A percentile compares a stretch with the other conserved stretches of the same genome.
phyloP scores from a whole-genome alignment of 192 early-diverging fungal species.

The Coemansia sp. region DNA sequence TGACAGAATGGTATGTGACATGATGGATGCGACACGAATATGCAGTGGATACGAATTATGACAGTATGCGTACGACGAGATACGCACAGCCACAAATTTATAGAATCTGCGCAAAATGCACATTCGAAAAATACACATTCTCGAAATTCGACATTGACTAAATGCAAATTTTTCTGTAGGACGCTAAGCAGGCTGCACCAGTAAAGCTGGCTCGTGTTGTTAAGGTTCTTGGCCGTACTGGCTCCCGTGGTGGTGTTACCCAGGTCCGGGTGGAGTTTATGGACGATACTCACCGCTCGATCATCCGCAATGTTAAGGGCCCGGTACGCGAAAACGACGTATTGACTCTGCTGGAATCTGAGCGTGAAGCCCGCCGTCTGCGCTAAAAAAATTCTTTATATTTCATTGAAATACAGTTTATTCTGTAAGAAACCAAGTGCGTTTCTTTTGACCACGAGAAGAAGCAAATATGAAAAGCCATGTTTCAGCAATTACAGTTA shows the following conservation, averaged over 20 bases:
- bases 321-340: constrained; percentile 97
- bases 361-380: constrained; percentile 99
- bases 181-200: constrained; percentile 32
- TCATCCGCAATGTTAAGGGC: constrained; percentile 99
- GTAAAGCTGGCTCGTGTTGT: constrained; percentile 93
- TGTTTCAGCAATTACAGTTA: constrained; percentile 30
- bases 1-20: constrained; percentile 24
- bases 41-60: neutral
- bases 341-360: constrained; percentile 95
- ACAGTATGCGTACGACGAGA: constrained; percentile 5
- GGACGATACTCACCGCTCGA: constrained; percentile 92
- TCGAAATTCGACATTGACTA: neutral
- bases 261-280: constrained; percentile 99
- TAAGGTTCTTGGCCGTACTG: constrained; percentile 98
- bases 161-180: constrained; percentile 17
- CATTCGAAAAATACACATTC: too few relatives aligned
- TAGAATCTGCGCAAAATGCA: too few relatives aligned
- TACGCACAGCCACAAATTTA: neutral
- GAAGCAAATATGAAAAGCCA: constrained; percentile 44
- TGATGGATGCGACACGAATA: constrained; percentile 13
- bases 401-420: too few relatives aligned
- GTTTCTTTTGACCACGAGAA: constrained; percentile 38
- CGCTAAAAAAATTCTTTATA: constrained; percentile 62
- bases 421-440: constrained; percentile 5
- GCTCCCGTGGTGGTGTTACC: constrained; percentile 99